Evolutionary conservation across 306 rosid genomes (phyloP).

Genomic region (Oemleria cerasiformis): DNA sequence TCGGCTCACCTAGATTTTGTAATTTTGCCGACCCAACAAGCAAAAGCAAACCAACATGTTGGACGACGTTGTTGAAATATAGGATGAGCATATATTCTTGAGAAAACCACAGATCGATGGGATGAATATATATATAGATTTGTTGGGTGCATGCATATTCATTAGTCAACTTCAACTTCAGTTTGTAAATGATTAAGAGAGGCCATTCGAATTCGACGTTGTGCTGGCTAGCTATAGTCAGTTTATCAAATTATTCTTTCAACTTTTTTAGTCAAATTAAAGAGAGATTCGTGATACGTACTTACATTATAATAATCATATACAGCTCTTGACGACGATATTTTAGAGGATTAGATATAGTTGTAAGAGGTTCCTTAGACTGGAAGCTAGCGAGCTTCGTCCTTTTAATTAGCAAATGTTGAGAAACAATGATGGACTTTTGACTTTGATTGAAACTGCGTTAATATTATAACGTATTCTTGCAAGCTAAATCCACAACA

Average conservation of each 20-base stretch:
- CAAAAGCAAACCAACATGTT: not conserved
- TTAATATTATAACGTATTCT: not conserved
- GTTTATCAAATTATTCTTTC: not conserved
- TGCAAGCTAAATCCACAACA: slow-evolving; percentile 3
- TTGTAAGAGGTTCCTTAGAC: slow-evolving; percentile 12
- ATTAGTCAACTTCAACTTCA: too few relatives aligned
- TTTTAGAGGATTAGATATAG: too few relatives aligned
- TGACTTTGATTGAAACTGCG: not conserved
- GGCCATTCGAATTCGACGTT: not conserved
- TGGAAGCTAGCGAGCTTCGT: slow-evolving; percentile 1
- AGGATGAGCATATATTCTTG: not conserved
- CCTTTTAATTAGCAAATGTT: not conserved
- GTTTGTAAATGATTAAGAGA: not conserved
- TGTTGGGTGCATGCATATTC: too few relatives aligned
- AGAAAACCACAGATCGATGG: not conserved
- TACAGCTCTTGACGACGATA: too few relatives aligned
- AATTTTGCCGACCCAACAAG: too few relatives aligned
- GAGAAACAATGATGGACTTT: slow-evolving; percentile 5
- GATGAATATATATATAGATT: too few relatives aligned
- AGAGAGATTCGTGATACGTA: too few relatives aligned
- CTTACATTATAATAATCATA: too few relatives aligned
- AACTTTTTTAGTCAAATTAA: too few relatives aligned
- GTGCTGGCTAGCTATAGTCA: not conserved
- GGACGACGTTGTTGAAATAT: slow-evolving; percentile 4
- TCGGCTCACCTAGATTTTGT: too few relatives aligned